Percentiles rank a stretch among this genome's conserved stretches.
Conservation (phyloP, 139 green algal species). For the Coccomyxa sp. region DNA sequence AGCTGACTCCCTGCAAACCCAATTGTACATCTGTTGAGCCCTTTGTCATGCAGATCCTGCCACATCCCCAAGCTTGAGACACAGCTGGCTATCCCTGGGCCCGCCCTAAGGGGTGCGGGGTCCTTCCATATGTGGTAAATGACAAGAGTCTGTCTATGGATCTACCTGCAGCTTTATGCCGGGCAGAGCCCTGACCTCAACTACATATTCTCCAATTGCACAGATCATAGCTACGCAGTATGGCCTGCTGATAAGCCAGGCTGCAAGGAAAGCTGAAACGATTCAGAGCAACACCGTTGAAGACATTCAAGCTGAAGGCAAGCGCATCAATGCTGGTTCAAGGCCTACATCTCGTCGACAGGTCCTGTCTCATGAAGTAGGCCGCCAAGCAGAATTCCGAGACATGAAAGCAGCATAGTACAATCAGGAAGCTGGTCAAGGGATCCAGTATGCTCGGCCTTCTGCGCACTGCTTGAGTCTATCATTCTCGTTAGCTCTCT, state of each 20-base stretch:
- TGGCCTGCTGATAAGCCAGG: conserved; percentile 45
- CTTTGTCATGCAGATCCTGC: too few species aligned
- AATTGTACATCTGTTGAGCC: too few species aligned
- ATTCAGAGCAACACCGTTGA: background rate
- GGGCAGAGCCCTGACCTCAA: conserved; percentile 21
- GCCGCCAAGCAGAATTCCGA: conserved; percentile 59
- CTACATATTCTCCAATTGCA: conserved; percentile 32
- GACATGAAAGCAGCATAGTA: conserved; percentile 57
- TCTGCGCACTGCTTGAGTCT: too few species aligned
- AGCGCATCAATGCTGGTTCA: background rate
- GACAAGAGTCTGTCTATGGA: background rate
- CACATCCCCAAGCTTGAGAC: too few species aligned
- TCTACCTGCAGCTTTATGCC: conserved; percentile 16
- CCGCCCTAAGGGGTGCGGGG: background rate
- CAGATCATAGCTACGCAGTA: conserved; percentile 52
- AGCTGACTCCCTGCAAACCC: conserved; percentile 11
- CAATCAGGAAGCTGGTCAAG: conserved; percentile 22
- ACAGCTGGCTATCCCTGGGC: background rate
- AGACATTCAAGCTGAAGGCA: background rate
- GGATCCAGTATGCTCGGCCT: too few species aligned
- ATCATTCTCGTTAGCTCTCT: too few species aligned
- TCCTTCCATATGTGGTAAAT: background rate
- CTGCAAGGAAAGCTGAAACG: conserved; percentile 12
- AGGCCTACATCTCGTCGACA: conserved; percentile 53
- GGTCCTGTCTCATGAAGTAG: conserved; percentile 38